Evolutionary conservation across 2,329 filamentous ascomycete species (phyloP).

Genomic region (Aspergillus tubingensis): DNA sequence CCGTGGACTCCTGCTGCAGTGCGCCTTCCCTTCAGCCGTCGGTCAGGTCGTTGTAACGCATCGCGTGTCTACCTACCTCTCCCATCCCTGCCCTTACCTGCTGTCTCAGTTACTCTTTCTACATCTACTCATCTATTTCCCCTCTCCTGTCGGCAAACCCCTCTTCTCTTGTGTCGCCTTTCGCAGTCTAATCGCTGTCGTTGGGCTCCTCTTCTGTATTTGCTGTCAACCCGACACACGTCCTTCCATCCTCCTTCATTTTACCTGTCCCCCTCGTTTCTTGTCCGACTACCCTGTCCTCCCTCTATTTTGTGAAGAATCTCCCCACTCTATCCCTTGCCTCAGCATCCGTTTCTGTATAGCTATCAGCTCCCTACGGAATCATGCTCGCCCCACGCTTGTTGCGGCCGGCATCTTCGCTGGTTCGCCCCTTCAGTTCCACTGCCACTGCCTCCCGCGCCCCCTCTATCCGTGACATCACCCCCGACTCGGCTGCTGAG

Average conservation of each 20-base stretch:
- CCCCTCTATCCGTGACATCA: slow-evolving; percentile 87
- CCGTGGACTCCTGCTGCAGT: slow-evolving; percentile 17
- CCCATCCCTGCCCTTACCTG: slow-evolving; percentile 17
- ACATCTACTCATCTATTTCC: slow-evolving; percentile 7
- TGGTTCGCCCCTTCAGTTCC: slow-evolving; percentile 60
- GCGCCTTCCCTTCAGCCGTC: slow-evolving; percentile 20
- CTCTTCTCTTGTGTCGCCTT: slow-evolving; percentile 13
- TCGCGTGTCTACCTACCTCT: slow-evolving; percentile 15
- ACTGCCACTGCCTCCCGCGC: slow-evolving; percentile 54
- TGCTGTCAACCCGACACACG: background rate
- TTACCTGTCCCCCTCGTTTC: background rate
- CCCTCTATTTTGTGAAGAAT: background rate
- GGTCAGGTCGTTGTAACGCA: slow-evolving; percentile 14
- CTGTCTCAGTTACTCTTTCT: slow-evolving; percentile 6
- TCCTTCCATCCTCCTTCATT: background rate
- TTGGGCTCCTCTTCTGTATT: background rate
- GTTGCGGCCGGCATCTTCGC: slow-evolving; percentile 51
- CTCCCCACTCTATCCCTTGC: background rate
- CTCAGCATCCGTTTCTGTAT: background rate
- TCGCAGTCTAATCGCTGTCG: slow-evolving; percentile 11
- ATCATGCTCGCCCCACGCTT: slow-evolving; percentile 51
- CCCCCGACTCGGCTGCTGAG: slow-evolving; percentile 66
- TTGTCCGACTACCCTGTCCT: background rate
- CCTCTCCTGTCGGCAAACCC: slow-evolving; percentile 11
- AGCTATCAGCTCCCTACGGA: background rate